phyloP scores from a whole-genome alignment of 83 land plant species.

The Thuja plicata region DNA sequence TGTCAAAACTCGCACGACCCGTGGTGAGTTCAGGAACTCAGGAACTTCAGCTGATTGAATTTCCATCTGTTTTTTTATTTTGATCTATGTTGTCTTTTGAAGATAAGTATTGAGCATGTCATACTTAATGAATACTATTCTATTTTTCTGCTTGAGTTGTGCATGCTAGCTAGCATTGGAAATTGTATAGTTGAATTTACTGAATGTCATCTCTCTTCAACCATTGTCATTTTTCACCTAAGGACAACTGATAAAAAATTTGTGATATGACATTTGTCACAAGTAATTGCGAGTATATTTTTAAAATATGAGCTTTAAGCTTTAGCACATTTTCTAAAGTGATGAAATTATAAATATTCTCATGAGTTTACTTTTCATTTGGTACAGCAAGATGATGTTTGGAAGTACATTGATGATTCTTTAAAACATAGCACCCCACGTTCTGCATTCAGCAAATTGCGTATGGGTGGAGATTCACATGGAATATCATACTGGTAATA shows the following conservation, averaged over 20 bases:
- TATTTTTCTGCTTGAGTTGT: not conserved
- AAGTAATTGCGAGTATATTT: not conserved
- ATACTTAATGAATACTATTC: not conserved
- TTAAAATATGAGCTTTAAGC: not conserved
- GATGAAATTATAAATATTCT: not conserved
- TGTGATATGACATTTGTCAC: not conserved
- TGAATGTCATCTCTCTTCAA: not conserved
- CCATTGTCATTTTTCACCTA: not conserved
- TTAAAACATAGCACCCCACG: constrained; percentile 39
- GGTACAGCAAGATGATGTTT: constrained; percentile 72
- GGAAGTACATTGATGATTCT: constrained; percentile 40
- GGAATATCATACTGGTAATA: constrained; percentile 67
- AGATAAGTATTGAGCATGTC: not conserved
- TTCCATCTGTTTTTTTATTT: no score
- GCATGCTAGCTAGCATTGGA: not conserved
- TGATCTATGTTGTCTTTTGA: not conserved
- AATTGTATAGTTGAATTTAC: not conserved
- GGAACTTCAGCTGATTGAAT: no score
- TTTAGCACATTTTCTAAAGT: not conserved
- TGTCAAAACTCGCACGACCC: no score
- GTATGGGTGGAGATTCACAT: constrained; percentile 44
- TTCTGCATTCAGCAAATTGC: constrained; percentile 54
- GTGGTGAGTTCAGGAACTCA: no score
- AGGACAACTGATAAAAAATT: not conserved
- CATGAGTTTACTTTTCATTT: not conserved